Conservation (phyloP, 495 filamentous ascomycete genomes). For the Aspergillus biplanus region DNA sequence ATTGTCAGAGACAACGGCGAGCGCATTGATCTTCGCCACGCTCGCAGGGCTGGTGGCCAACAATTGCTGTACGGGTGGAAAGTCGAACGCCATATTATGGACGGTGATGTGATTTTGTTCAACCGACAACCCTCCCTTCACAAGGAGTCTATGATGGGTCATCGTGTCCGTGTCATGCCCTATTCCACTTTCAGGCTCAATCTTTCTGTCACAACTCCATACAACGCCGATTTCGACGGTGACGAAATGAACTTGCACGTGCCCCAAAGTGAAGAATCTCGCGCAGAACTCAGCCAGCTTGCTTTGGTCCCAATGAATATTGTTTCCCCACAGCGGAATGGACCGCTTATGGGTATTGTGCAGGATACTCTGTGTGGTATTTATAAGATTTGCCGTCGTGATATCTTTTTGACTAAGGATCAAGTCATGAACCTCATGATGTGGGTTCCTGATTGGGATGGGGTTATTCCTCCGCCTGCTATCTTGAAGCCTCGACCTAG, state of each 20-base stretch:
- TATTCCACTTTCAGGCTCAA: constrained; percentile 98
- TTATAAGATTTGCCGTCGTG: constrained; percentile 93
- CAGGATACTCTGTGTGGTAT: constrained; percentile 96
- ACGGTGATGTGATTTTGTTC: constrained; percentile 98
- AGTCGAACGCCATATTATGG: constrained; percentile 92
- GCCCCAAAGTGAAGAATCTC: constrained; percentile 92
- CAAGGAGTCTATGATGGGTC: constrained; percentile 99
- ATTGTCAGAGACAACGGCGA: constrained; percentile 91
- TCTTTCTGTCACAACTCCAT: constrained; percentile 94
- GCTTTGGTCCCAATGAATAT: constrained; percentile 97
- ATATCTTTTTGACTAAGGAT: constrained; percentile 86
- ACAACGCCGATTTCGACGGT: constrained; percentile 99
- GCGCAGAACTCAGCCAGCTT: constrained; percentile 88
- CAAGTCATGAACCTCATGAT: constrained; percentile 94
- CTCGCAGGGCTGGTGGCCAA: constrained; percentile 80
- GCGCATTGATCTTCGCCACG: constrained; percentile 90
- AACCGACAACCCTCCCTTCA: constrained; percentile 98
- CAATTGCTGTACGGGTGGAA: constrained; percentile 95
- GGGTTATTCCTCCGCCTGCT: constrained; percentile 85
- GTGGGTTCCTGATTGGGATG: constrained; percentile 98
- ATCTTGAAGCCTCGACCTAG: constrained; percentile 88
- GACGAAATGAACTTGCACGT: constrained; percentile 99
- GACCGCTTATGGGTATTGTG: constrained; percentile 98
- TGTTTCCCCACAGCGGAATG: constrained; percentile 96
- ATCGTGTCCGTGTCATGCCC: constrained; percentile 95